Conservation (phyloP, 495 filamentous ascomycete species). For the Lophiotrema nucula region DNA sequence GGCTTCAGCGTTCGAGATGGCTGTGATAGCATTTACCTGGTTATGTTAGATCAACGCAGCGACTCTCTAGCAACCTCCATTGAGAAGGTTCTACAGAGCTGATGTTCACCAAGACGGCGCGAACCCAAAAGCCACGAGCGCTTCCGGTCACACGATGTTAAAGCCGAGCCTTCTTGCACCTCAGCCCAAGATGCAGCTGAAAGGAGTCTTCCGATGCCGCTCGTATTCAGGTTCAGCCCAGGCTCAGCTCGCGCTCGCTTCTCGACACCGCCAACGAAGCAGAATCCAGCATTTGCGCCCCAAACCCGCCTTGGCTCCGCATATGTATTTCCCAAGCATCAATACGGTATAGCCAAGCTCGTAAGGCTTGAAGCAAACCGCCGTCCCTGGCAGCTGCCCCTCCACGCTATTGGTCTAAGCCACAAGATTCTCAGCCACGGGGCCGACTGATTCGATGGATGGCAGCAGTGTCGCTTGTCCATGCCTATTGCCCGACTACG, state of each 20-base stretch:
- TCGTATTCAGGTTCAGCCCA: background rate
- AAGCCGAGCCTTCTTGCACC: too few relatives aligned
- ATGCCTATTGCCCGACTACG: too few relatives aligned
- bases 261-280: background rate
- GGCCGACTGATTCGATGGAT: background rate
- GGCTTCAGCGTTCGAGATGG: too few relatives aligned
- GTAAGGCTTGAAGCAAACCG: background rate
- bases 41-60: too few relatives aligned
- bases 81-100: too few relatives aligned
- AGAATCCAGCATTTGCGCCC: background rate
- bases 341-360: background rate
- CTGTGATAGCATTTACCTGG: too few relatives aligned
- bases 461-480: background rate
- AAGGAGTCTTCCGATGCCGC: background rate
- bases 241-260: background rate
- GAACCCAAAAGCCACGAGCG: too few relatives aligned
- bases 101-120: too few relatives aligned
- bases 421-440: background rate
- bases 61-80: too few relatives aligned
- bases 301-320: background rate
- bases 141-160: too few relatives aligned
- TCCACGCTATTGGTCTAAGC: background rate
- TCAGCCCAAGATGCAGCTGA: background rate
- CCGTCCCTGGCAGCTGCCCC: too few relatives aligned
- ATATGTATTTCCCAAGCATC: background rate